These are phyloP conservation scores for Termitomyces sp. DNA, from an alignment of 768 basidiomycete species.

Conservation along the genomic window DNA sequence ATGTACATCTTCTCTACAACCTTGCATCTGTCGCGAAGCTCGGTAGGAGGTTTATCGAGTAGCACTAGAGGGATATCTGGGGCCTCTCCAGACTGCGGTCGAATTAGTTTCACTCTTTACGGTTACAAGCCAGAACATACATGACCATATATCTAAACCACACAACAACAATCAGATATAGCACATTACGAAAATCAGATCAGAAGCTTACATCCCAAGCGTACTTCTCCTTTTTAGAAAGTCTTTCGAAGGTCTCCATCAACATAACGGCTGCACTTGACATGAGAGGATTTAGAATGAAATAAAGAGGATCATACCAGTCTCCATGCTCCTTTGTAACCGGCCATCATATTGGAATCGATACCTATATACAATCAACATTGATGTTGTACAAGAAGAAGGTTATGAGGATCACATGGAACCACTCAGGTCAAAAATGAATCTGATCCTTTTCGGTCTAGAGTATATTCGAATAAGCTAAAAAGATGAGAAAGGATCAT, in stretches of 20 bases:
- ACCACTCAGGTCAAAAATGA: slow-evolving; percentile 64
- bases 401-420: slow-evolving; percentile 40
- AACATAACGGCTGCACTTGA: slow-evolving; percentile 55
- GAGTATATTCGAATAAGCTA: neutral
- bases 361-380: slow-evolving; percentile 35
- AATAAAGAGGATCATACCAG: slow-evolving; percentile 34
- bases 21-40: slow-evolving; percentile 59
- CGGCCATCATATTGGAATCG: slow-evolving; percentile 72
- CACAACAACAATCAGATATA: neutral
- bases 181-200: neutral
- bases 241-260: slow-evolving; percentile 63
- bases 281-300: neutral
- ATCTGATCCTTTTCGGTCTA: slow-evolving; percentile 59
- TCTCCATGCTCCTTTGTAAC: slow-evolving; percentile 56
- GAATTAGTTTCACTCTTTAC: neutral
- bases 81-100: slow-evolving; percentile 55
- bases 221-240: slow-evolving; percentile 64
- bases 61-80: slow-evolving; percentile 50
- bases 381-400: neutral
- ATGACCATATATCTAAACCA: slow-evolving; percentile 53
- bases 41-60: slow-evolving; percentile 39
- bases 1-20: slow-evolving; percentile 65
- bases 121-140: slow-evolving; percentile 28
- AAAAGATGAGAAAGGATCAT: neutral
- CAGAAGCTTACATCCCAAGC: slow-evolving; percentile 61